Percentiles rank a stretch among this genome's conserved stretches.
Evolutionary conservation across 164 flowering plant genomes (phyloP).

Genomic region (Vitis amurensis): DNA sequence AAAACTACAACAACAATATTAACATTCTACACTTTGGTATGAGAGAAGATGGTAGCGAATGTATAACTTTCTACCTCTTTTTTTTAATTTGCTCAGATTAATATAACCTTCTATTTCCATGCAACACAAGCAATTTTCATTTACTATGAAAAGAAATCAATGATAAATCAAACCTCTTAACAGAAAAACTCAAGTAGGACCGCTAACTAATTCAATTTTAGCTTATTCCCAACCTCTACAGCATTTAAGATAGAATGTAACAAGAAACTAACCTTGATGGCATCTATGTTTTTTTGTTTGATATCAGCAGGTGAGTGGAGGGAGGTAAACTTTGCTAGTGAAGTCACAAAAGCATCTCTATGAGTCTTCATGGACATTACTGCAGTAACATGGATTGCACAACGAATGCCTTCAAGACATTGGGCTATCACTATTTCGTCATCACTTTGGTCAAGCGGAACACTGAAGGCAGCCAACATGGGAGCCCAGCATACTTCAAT

Average conservation of each 20-base stretch:
- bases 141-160: no score
- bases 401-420: slow-evolving; percentile 89
- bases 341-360: slow-evolving; percentile 98
- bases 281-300: slow-evolving; percentile 93
- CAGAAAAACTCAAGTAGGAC: no score
- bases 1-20: no score
- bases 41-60: no score
- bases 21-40: no score
- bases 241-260: background rate
- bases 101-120: no score
- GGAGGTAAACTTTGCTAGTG: slow-evolving; percentile 95
- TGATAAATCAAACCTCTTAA: no score
- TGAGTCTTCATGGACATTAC: slow-evolving; percentile 99
- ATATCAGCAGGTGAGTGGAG: slow-evolving; percentile 99
- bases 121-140: no score
- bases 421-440: slow-evolving; percentile 75
- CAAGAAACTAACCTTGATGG: slow-evolving; percentile 66
- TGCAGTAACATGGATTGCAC: slow-evolving; percentile 94
- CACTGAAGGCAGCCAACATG: slow-evolving; percentile 99
- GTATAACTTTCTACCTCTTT: no score
- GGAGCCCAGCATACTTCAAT: slow-evolving; percentile 99
- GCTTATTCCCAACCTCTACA: background rate
- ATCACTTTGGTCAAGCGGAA: slow-evolving; percentile 97
- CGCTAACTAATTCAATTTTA: no score
- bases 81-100: no score